phyloP scores from a whole-genome alignment of 2,329 filamentous ascomycete species.

The Neonectria neomacrospora region DNA sequence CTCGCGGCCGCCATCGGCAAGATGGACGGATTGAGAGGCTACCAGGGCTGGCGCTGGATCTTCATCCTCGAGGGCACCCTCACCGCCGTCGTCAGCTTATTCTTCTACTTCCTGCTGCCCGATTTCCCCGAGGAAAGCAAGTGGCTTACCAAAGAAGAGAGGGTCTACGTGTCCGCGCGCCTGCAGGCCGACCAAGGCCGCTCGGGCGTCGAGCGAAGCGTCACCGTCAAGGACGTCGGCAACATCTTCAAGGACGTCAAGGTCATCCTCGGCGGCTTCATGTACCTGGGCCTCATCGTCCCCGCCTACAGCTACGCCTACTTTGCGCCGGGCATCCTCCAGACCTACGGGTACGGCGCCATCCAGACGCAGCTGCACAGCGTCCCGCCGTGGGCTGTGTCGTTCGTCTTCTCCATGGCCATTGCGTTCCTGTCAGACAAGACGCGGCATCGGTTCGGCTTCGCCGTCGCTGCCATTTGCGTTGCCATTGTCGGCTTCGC shows the following conservation, averaged over 20 bases:
- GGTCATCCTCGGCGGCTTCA: slow-evolving; percentile 78
- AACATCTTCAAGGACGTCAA: slow-evolving; percentile 78
- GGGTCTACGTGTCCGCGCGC: slow-evolving; percentile 71
- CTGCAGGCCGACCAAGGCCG: slow-evolving; percentile 76
- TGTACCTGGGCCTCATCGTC: slow-evolving; percentile 85
- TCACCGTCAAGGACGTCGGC: slow-evolving; percentile 68
- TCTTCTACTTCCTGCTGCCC: slow-evolving; percentile 76
- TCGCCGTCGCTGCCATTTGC: slow-evolving; percentile 74
- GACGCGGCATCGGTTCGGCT: slow-evolving; percentile 77
- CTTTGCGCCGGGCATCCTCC: slow-evolving; percentile 79
- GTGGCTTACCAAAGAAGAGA: slow-evolving; percentile 79
- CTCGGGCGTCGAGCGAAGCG: slow-evolving; percentile 70
- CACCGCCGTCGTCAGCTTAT: slow-evolving; percentile 69
- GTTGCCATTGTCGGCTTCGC: slow-evolving; percentile 79
- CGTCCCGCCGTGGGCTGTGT: slow-evolving; percentile 70
- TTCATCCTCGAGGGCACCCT: slow-evolving; percentile 81
- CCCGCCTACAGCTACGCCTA: slow-evolving; percentile 83
- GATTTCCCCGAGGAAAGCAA: slow-evolving; percentile 79
- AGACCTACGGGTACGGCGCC: slow-evolving; percentile 69
- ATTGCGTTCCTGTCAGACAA: slow-evolving; percentile 79
- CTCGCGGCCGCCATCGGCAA: slow-evolving; percentile 90
- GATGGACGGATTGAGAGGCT: slow-evolving; percentile 77
- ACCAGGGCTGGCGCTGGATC: slow-evolving; percentile 82
- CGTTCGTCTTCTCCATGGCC: slow-evolving; percentile 82
- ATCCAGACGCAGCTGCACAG: slow-evolving; percentile 69